These are phyloP conservation scores for Penicillium thymicola DNA, from an alignment of 2,329 filamentous ascomycete genomes.

Conservation along the genomic window DNA sequence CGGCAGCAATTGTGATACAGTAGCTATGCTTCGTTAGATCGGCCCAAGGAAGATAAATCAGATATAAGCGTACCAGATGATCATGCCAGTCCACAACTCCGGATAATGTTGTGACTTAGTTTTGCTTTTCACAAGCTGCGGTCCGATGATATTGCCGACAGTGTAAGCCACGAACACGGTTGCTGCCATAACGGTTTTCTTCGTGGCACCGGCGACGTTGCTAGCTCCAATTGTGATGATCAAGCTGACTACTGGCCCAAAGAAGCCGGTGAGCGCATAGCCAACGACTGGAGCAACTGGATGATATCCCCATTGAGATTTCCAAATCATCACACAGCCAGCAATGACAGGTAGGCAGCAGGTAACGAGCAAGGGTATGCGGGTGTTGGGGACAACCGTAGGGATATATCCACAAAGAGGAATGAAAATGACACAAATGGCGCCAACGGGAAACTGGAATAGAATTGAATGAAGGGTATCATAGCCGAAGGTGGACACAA, in stretches of 20 bases:
- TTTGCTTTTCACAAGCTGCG: slow-evolving; percentile 66
- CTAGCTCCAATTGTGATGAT: slow-evolving; percentile 58
- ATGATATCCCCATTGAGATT: slow-evolving; percentile 59
- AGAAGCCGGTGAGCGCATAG: slow-evolving; percentile 70
- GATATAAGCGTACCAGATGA: slow-evolving; percentile 51
- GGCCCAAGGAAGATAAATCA: neutral
- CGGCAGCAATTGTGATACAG: slow-evolving; percentile 62
- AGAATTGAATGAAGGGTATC: slow-evolving; percentile 63
- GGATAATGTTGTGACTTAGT: slow-evolving; percentile 67
- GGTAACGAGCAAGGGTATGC: slow-evolving; percentile 61
- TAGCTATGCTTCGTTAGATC: slow-evolving; percentile 49
- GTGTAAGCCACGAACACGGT: slow-evolving; percentile 74
- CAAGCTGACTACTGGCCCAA: slow-evolving; percentile 66
- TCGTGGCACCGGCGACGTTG: slow-evolving; percentile 73
- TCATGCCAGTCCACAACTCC: slow-evolving; percentile 66
- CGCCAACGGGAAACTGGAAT: slow-evolving; percentile 72
- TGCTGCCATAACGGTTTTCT: slow-evolving; percentile 73
- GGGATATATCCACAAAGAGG: slow-evolving; percentile 64
- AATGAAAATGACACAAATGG: slow-evolving; percentile 64
- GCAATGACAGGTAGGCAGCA: slow-evolving; percentile 72
- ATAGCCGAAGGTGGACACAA: slow-evolving; percentile 69
- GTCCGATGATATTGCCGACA: slow-evolving; percentile 72
- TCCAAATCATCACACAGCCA: slow-evolving; percentile 73
- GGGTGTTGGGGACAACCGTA: slow-evolving; percentile 58
- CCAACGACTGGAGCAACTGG: slow-evolving; percentile 66